These are phyloP conservation scores for Cyberlindnera euphorbiae DNA, from an alignment of 805 yeast species.

Conservation along the genomic window DNA sequence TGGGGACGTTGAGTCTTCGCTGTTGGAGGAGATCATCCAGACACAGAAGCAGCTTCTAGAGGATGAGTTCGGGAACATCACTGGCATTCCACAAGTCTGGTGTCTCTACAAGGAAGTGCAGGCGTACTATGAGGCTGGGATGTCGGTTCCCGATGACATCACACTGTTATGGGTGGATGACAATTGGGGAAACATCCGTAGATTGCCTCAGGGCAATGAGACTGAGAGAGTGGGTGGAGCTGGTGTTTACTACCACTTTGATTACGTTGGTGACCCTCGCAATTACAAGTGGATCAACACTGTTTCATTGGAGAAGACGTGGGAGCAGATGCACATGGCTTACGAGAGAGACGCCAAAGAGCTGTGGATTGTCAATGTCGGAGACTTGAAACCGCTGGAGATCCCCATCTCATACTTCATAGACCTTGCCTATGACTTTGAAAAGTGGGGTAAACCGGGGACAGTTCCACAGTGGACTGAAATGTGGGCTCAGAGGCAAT, in stretches of 20 bases:
- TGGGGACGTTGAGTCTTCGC: constrained; percentile 8
- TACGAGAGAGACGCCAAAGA: constrained; percentile 9
- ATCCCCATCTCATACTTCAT: constrained; percentile 13
- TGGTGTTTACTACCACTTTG: constrained; percentile 15
- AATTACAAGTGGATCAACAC: constrained; percentile 15
- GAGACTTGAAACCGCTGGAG: constrained; percentile 12
- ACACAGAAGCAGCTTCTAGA: constrained; percentile 6
- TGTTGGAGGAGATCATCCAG: constrained; percentile 9
- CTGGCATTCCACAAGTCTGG: constrained; percentile 13
- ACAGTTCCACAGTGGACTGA: constrained; percentile 7
- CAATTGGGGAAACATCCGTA: constrained; percentile 15
- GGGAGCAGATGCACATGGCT: constrained; percentile 15
- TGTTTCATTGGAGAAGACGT: constrained; percentile 10
- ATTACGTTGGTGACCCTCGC: constrained; percentile 14
- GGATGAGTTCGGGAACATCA: constrained; percentile 8
- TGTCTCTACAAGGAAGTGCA: constrained; percentile 14
- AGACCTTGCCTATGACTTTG: constrained; percentile 12
- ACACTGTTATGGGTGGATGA: constrained; percentile 12
- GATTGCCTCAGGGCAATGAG: constrained; percentile 11
- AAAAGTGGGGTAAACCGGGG: constrained; percentile 7
- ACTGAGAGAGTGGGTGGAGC: constrained; percentile 12
- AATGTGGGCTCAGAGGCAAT: constrained; percentile 7
- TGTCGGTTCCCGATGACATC: constrained; percentile 12
- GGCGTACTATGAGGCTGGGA: constrained; percentile 9
- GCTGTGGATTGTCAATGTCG: constrained; percentile 14